Evolutionary conservation across 768 basidiomycete genomes (phyloP), one percentile per base, ranked within the genome.

Genomic region (Mycena galericulata): DNA sequence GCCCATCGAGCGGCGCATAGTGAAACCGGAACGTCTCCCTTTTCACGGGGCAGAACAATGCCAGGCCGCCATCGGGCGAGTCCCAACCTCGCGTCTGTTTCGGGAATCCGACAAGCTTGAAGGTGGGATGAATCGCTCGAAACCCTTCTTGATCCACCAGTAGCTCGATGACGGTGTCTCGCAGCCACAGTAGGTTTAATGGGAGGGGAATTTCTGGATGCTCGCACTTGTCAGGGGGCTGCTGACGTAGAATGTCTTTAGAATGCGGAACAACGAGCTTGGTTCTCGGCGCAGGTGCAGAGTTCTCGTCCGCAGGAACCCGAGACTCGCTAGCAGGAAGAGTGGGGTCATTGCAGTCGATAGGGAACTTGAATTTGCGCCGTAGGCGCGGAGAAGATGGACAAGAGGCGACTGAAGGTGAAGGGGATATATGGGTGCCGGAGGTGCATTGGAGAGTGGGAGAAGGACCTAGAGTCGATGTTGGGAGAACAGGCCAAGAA

Each of bases 71-170:
- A 46, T 83, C 80, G 40, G 81, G 70, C 54, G 79, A 75, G 29
- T 80, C 76, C 60, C 53, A 74, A 24, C 26, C 74, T 62, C 77
- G 74, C 71, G 75, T 55, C 45, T 76, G 75, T 68, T 78, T 74
- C 58, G 80, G 72, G 72, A 87, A 87, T 12, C 88, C 88, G n/a
- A 83, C 79, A 53, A 90, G 86, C 67, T 81, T 83, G 80, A 95
- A 90, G 10, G 79, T 76, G 22, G 92, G 88, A 27, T 82, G 82
- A 8, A 90, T 83, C 20, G 86, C 83, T 27, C 93, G 87, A 73
- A 93, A 94, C 4, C 92, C 91, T 79, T 95, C 95, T 76, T 96
- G 95, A 74, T 95, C 95, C 27, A 96, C 90, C 77, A 89, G 86
- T 36, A 95, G 79, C 63, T 92, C 88, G 32, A 95, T 76, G 43